These are phyloP conservation scores for Termitomyces heimii DNA, from an alignment of 768 basidiomycete genomes.

Conservation along the genomic window DNA sequence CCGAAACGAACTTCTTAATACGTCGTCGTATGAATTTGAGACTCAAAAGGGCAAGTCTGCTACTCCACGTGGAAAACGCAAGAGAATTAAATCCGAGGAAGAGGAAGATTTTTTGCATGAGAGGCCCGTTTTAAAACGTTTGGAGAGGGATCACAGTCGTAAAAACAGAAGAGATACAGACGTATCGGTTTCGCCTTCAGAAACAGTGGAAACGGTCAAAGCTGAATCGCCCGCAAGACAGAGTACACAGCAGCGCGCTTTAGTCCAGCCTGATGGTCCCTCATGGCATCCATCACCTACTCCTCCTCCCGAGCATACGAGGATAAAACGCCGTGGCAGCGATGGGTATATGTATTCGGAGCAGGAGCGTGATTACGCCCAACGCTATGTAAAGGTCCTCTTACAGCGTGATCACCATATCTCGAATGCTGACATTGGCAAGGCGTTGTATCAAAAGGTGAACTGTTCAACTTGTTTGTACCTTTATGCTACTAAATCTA, in stretches of 20 bases:
- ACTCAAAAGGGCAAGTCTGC: constrained; percentile 5
- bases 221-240: neutral
- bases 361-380: constrained; percentile 44
- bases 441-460: constrained; percentile 42
- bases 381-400: constrained; percentile 37
- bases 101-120: constrained; percentile 1
- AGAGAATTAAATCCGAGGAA: constrained; percentile 13
- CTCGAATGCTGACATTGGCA: constrained; percentile 28
- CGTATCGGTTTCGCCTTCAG: neutral
- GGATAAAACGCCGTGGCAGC: constrained; percentile 12
- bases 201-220: neutral
- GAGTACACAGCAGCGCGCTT: neutral
- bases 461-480: neutral
- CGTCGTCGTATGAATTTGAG: constrained; percentile 38
- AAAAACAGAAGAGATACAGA: neutral
- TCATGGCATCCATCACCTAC: constrained; percentile 32
- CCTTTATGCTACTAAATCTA: neutral
- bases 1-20: constrained; percentile 36
- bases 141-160: neutral
- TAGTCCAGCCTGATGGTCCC: neutral
- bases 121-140: constrained; percentile 5
- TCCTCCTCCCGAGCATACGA: constrained; percentile 34
- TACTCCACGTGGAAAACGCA: constrained; percentile 12
- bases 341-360: constrained; percentile 39
- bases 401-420: constrained; percentile 43